Conservation (phyloP, 2,329 filamentous ascomycete species). For the Fusarium sp. region DNA sequence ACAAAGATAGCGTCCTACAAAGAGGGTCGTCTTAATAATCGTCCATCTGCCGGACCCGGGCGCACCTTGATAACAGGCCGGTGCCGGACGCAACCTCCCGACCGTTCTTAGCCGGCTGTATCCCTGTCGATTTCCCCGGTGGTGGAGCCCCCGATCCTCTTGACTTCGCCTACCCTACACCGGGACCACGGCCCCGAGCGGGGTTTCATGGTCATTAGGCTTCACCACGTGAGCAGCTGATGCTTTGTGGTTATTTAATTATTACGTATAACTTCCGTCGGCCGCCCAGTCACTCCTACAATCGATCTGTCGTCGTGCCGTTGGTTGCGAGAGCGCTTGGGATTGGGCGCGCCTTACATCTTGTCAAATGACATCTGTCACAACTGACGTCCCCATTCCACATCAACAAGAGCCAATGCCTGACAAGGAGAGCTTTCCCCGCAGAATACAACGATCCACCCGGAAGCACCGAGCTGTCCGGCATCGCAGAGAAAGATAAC, state of each 20-base stretch:
- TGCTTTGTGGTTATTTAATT: constrained; percentile 5
- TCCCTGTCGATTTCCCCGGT: constrained; percentile 25
- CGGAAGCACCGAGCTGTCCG: not conserved
- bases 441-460: not conserved
- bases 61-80: constrained; percentile 36
- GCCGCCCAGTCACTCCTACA: not conserved
- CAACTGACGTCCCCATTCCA: not conserved
- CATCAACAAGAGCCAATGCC: not conserved
- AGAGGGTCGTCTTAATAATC: constrained; percentile 31
- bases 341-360: constrained; percentile 27
- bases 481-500: constrained; percentile 11
- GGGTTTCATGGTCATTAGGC: constrained; percentile 21
- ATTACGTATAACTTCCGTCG: constrained; percentile 27
- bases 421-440: not conserved
- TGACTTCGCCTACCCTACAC: constrained; percentile 34
- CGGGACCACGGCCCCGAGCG: constrained; percentile 24
- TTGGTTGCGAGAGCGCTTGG: not conserved
- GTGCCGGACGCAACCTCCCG: constrained; percentile 41
- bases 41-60: constrained; percentile 21
- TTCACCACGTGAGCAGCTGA: constrained; percentile 9
- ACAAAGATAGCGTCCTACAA: constrained; percentile 1
- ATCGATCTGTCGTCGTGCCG: not conserved
- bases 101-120: constrained; percentile 44
- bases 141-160: not conserved
- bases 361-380: constrained; percentile 28